A percentile compares a stretch with the other conserved stretches of the same genome.
Evolutionary conservation across 164 flowering plant genomes (phyloP).

Genomic region (Vitis vinifera): DNA sequence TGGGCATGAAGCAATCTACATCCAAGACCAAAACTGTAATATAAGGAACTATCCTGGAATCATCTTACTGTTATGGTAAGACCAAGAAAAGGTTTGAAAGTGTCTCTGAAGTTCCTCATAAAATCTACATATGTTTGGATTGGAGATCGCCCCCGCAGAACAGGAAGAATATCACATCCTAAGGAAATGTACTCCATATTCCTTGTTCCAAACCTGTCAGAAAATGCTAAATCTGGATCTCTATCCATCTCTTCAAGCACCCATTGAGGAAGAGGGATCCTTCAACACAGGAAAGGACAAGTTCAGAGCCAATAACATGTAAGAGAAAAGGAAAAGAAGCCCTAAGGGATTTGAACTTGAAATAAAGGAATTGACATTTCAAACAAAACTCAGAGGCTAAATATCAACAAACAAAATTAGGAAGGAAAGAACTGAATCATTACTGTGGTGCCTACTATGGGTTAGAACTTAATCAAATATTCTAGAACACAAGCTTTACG

Average conservation of each 20-base stretch:
- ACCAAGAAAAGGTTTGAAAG: constrained; percentile 55
- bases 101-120: constrained; percentile 62
- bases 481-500: no score
- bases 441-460: no score
- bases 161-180: constrained; percentile 69
- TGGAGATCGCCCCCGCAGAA: constrained; percentile 64
- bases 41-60: not conserved
- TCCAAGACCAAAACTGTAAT: not conserved
- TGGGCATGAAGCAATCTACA: not conserved
- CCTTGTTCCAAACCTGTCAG: constrained; percentile 67
- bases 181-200: constrained; percentile 63
- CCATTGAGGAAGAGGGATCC: constrained; percentile 78
- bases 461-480: no score
- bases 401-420: no score
- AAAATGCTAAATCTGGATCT: constrained; percentile 56
- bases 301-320: constrained; percentile 8
- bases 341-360: not conserved
- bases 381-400: no score
- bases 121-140: constrained; percentile 71
- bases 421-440: no score
- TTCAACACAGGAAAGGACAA: constrained; percentile 21
- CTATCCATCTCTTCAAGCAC: constrained; percentile 55
- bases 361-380: no score
- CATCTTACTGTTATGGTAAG: constrained; percentile 47
- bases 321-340: not conserved